Evolutionary conservation across 192 early-diverging fungal genomes (phyloP).

Genomic region (Rhizoclosmatium globosum): DNA sequence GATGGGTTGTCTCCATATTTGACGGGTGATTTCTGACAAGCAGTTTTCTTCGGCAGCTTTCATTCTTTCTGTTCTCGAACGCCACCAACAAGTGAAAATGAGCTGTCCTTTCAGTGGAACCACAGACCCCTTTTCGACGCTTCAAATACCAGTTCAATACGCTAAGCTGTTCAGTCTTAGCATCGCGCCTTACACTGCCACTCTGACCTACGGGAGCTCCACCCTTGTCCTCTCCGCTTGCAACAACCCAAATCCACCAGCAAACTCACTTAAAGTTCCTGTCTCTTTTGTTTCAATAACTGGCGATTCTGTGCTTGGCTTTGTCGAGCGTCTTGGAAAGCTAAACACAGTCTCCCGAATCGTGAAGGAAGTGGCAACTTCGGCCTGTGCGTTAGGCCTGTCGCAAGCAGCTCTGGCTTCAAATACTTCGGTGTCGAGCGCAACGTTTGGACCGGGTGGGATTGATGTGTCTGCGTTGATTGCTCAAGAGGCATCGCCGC

Average conservation of each 20-base stretch:
- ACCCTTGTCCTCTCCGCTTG: background rate
- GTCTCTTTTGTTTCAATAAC: slow-evolving; percentile 9
- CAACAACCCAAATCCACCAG: background rate
- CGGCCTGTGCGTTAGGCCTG: background rate
- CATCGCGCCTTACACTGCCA: slow-evolving; percentile 1
- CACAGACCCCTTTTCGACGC: background rate
- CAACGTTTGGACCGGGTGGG: background rate
- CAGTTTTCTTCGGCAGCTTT: no score
- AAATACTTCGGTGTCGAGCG: background rate
- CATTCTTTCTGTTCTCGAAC: no score
- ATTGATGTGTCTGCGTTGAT: slow-evolving; percentile 8
- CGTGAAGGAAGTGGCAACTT: background rate
- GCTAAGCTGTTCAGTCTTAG: slow-evolving; percentile 23
- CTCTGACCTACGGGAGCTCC: background rate
- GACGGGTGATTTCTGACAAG: no score
- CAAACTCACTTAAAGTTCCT: slow-evolving; percentile 1
- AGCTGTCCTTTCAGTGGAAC: no score
- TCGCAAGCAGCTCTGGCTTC: background rate
- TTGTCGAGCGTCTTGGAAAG: slow-evolving; percentile 19
- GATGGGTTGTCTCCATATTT: no score
- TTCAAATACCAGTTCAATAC: slow-evolving; percentile 3
- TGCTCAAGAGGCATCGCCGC: slow-evolving; percentile 7
- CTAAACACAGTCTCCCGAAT: background rate
- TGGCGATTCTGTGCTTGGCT: background rate
- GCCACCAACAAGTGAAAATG: no score